phyloP scores from a whole-genome alignment of 2,329 filamentous ascomycete species.

The Ophiognomonia clavigignenti-juglandacearum region DNA sequence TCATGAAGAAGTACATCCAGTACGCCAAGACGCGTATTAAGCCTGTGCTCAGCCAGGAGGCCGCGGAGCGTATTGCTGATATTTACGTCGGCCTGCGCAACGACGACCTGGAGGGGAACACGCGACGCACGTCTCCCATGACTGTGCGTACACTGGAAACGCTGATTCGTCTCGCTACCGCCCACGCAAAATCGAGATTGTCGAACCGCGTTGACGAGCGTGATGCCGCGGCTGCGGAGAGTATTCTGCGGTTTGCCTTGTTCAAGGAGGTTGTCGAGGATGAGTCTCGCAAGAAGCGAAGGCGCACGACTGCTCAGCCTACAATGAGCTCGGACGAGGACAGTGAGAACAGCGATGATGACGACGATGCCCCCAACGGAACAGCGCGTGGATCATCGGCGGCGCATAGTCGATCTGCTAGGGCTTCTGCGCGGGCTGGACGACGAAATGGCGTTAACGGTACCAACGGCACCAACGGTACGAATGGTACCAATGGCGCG shows the following conservation, averaged over 20 bases:
- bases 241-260: conserved; percentile 86
- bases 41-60: conserved; percentile 84
- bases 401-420: conserved; percentile 22
- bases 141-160: conserved; percentile 97
- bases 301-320: conserved; percentile 50
- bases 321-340: conserved; percentile 53
- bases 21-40: conserved; percentile 92
- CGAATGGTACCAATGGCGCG: conserved; percentile 17
- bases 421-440: conserved; percentile 29
- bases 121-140: conserved; percentile 88
- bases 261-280: conserved; percentile 90
- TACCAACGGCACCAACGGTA: conserved; percentile 15
- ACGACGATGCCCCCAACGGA: conserved; percentile 31
- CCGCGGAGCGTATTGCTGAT: conserved; percentile 84
- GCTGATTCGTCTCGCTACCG: conserved; percentile 93
- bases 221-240: conserved; percentile 82
- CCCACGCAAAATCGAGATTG: conserved; percentile 87
- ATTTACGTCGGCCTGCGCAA: conserved; percentile 92
- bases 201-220: conserved; percentile 85
- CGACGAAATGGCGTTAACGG: conserved; percentile 21
- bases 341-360: conserved; percentile 53
- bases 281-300: conserved; percentile 77
- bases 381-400: conserved; percentile 37
- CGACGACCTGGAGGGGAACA: conserved; percentile 91
- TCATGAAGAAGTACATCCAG: conserved; percentile 99